Conservation (phyloP, 2,329 filamentous ascomycete genomes). For the Trichoderma atroviride region DNA sequence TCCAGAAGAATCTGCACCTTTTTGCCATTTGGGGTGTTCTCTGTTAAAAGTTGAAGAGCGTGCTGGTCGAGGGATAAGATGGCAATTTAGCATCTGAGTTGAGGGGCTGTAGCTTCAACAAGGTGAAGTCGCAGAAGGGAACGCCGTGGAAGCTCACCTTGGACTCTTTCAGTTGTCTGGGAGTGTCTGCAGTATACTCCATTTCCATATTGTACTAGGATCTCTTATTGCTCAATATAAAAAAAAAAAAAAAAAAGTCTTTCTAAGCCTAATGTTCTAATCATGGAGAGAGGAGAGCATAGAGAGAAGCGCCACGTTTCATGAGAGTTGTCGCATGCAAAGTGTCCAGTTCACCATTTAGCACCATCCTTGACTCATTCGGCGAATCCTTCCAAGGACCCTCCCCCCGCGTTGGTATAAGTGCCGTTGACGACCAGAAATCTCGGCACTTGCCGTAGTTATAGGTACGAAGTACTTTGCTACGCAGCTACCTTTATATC, state of each 20-base stretch:
- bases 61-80: not conserved
- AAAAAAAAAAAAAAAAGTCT: not conserved
- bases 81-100: not conserved
- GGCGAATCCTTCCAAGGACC: not conserved
- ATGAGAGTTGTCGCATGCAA: not conserved
- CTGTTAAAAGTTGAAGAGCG: conserved; percentile 11
- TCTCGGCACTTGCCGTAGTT: not conserved
- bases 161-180: not conserved
- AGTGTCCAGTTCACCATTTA: not conserved
- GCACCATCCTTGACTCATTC: not conserved
- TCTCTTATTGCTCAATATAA: not conserved
- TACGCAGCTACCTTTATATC: not conserved
- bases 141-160: not conserved
- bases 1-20: conserved; percentile 17
- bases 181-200: not conserved
- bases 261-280: not conserved
- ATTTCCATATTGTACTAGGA: not conserved
- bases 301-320: not conserved
- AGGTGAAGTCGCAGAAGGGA: not conserved
- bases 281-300: not conserved
- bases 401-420: not conserved
- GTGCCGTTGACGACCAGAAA: not conserved
- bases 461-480: not conserved
- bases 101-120: not conserved
- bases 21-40: conserved; percentile 4